A percentile compares a stretch with the other conserved stretches of the same genome.
Evolutionary conservation across 495 filamentous ascomycete genomes (phyloP).

Genomic region (Xanthoparmelia taractica): DNA sequence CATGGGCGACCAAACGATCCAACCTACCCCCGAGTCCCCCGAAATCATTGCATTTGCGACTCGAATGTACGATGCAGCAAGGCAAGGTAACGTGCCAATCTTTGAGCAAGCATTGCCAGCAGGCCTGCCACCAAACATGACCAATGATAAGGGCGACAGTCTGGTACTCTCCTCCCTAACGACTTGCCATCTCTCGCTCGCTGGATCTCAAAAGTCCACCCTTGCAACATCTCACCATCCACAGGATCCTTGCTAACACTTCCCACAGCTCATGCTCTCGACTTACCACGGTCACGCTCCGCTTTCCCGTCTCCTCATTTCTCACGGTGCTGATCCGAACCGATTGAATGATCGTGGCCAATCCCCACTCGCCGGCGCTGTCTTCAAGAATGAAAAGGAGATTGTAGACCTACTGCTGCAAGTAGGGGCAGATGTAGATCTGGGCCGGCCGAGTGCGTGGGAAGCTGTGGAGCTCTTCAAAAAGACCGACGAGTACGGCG

Average conservation of each 20-base stretch:
- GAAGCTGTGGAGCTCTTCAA: conserved; percentile 44
- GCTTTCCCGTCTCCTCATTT: conserved; percentile 42
- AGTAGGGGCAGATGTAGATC: conserved; percentile 44
- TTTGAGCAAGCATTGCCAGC: conserved; percentile 45
- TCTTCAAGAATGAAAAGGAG: conserved; percentile 47
- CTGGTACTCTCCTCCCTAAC: conserved; percentile 33
- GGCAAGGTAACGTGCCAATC: conserved; percentile 39
- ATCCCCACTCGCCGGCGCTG: conserved; percentile 46
- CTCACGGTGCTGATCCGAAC: conserved; percentile 46
- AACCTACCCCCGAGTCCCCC: conserved; percentile 29
- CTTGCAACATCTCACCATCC: neutral
- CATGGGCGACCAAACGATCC: conserved; percentile 14
- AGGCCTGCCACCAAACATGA: conserved; percentile 46
- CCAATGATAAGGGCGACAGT: conserved; percentile 50
- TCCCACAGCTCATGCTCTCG: conserved; percentile 43
- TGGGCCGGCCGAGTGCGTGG: conserved; percentile 41
- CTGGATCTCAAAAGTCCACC: neutral
- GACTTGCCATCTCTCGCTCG: neutral
- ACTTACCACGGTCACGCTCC: conserved; percentile 48
- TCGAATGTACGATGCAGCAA: conserved; percentile 45
- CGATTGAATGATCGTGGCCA: conserved; percentile 47
- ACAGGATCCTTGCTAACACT: neutral
- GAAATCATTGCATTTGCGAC: conserved; percentile 45
- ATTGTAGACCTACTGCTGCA: conserved; percentile 32
- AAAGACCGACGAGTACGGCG: conserved; percentile 40